Evolutionary conservation across 2,329 filamentous ascomycete genomes (phyloP).

Genomic region (Trichophyton schoenleinii): DNA sequence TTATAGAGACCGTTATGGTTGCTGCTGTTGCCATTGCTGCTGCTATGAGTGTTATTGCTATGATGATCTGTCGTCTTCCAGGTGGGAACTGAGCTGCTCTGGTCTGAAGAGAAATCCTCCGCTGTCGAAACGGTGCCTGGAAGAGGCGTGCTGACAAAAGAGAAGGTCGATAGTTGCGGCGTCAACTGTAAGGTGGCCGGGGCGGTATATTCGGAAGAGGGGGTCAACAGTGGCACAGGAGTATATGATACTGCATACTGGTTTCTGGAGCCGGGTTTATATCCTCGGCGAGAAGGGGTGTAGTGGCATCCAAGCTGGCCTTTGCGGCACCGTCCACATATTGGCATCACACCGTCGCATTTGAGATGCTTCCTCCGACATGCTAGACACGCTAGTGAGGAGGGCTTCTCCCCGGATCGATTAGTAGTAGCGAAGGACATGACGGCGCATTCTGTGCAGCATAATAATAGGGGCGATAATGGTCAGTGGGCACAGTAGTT

Average conservation of each 20-base stretch:
- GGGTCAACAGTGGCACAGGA: neutral
- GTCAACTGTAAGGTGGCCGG: neutral
- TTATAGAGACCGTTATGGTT: neutral
- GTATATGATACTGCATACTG: constrained; percentile 20
- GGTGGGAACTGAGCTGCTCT: neutral
- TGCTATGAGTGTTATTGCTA: neutral
- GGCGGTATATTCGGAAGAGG: neutral
- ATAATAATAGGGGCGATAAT: neutral
- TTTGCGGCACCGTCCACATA: constrained; percentile 52
- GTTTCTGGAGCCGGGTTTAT: constrained; percentile 53
- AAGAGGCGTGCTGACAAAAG: neutral
- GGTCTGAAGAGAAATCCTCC: constrained; percentile 1
- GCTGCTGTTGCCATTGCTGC: neutral
- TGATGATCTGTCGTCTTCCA: neutral
- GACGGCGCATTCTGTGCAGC: neutral
- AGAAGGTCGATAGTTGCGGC: neutral
- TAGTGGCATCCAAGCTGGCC: constrained; percentile 54
- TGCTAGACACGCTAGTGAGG: constrained; percentile 35
- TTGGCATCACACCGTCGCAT: constrained; percentile 56
- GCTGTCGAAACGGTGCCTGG: neutral
- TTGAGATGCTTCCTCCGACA: constrained; percentile 56
- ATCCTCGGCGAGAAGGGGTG: constrained; percentile 61
- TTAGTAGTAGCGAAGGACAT: neutral
- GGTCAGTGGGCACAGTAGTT: neutral
- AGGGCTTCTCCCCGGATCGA: constrained; percentile 18